Percentiles rank a stretch among this genome's conserved stretches.
Evolutionary conservation across 202 grass and related monocot genomes (phyloP).

Genomic region (Brachypodium distachyon): DNA sequence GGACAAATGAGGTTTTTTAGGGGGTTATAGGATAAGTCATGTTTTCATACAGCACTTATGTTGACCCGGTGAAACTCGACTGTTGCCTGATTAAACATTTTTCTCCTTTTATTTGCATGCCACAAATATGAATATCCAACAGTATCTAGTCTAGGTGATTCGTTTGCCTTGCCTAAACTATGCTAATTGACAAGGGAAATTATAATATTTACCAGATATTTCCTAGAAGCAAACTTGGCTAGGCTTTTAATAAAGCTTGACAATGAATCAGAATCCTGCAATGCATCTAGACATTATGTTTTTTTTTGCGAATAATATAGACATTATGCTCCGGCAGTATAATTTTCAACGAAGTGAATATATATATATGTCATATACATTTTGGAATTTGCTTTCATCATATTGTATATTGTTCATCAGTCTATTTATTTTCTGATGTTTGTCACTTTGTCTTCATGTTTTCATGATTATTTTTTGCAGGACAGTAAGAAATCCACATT

Average conservation of each 20-base stretch:
- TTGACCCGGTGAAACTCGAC: not conserved
- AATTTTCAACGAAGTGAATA: too few species aligned
- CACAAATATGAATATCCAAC: not conserved
- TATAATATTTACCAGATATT: not conserved
- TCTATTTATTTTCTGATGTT: conserved; percentile 6
- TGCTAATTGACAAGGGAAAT: not conserved
- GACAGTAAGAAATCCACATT: conserved; percentile 89
- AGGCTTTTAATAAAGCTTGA: not conserved
- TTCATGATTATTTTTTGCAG: conserved; percentile 40
- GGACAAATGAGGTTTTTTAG: not conserved
- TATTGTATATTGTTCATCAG: not conserved
- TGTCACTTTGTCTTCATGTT: not conserved
- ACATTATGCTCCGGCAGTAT: not conserved
- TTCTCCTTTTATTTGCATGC: not conserved
- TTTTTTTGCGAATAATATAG: too few species aligned
- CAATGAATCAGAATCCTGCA: not conserved
- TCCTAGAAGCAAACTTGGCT: not conserved
- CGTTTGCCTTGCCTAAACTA: not conserved
- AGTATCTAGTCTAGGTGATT: not conserved
- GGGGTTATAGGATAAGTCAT: not conserved
- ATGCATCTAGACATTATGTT: too few species aligned
- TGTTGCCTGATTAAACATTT: not conserved
- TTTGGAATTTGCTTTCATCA: not conserved
- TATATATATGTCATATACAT: too few species aligned
- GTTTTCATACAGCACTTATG: not conserved